Evolutionary conservation across 2,329 filamentous ascomycete species (phyloP).

Genomic region (Fusarium illudens): DNA sequence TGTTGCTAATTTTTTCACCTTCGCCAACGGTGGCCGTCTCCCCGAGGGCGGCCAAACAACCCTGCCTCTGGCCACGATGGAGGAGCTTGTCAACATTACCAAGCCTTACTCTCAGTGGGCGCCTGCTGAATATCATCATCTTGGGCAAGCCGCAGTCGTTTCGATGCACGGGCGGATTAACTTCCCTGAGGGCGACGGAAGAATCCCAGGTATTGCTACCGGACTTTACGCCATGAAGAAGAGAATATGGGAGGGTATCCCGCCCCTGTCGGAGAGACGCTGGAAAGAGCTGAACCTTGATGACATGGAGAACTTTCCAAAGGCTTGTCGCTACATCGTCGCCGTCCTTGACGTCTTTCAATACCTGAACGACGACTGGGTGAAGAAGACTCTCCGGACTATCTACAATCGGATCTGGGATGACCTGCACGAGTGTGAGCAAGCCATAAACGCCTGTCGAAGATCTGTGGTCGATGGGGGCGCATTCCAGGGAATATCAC

Average conservation of each 20-base stretch:
- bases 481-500: neutral
- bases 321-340: constrained; percentile 37
- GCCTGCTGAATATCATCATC: constrained; percentile 28
- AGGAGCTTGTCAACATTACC: constrained; percentile 18
- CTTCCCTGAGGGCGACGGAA: constrained; percentile 26
- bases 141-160: constrained; percentile 3
- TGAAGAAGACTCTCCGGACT: constrained; percentile 31
- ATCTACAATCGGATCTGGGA: constrained; percentile 43
- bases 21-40: constrained; percentile 17
- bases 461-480: neutral
- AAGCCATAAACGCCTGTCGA: constrained; percentile 36
- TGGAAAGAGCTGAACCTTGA: constrained; percentile 40
- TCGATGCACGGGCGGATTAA: constrained; percentile 29
- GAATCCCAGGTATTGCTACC: constrained; percentile 35
- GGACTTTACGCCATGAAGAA: constrained; percentile 45
- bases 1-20: constrained; percentile 30
- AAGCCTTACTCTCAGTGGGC: constrained; percentile 36
- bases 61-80: neutral
- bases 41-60: constrained; percentile 10
- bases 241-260: constrained; percentile 42
- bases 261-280: constrained; percentile 40
- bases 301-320: constrained; percentile 30
- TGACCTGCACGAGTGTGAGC: constrained; percentile 37
- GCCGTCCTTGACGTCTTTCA: constrained; percentile 38
- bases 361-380: constrained; percentile 37